phyloP scores from a whole-genome alignment of 2,329 filamentous ascomycete species.

The Ophiostoma sp. region DNA sequence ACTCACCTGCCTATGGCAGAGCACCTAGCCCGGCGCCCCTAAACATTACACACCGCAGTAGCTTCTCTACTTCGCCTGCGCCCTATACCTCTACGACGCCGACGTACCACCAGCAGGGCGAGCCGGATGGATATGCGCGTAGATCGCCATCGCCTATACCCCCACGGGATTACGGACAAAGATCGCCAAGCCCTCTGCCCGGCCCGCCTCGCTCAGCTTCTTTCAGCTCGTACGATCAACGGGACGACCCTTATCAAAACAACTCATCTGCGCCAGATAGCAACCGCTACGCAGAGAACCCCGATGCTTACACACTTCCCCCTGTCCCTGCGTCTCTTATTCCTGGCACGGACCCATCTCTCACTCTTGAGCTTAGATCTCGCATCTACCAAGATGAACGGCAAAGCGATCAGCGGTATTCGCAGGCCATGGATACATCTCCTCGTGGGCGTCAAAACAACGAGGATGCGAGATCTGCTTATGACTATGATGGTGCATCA shows the following conservation, averaged over 20 bases:
- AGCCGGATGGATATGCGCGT: conserved; percentile 14
- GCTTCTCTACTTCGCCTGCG: conserved; percentile 25
- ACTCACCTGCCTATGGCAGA: conserved; percentile 38
- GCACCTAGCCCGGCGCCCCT: conserved; percentile 43
- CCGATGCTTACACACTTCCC: conserved; percentile 41
- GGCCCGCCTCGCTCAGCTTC: not conserved
- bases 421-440: conserved; percentile 38
- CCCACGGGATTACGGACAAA: not conserved
- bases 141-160: conserved; percentile 24
- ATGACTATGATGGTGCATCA: conserved; percentile 30
- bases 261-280: conserved; percentile 38
- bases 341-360: conserved; percentile 53
- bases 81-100: conserved; percentile 31
- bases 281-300: conserved; percentile 16
- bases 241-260: conserved; percentile 34
- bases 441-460: conserved; percentile 40
- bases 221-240: conserved; percentile 30
- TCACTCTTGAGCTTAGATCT: conserved; percentile 54
- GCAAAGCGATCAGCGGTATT: conserved; percentile 36
- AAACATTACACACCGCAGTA: conserved; percentile 38
- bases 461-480: conserved; percentile 31
- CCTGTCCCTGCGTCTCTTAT: conserved; percentile 54
- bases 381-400: conserved; percentile 53
- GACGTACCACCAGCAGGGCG: conserved; percentile 17
- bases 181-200: conserved; percentile 13